Evolutionary conservation across 768 basidiomycete species (phyloP), one percentile per base, ranked within the genome.

Genomic region (Boletus reticuloceps): DNA sequence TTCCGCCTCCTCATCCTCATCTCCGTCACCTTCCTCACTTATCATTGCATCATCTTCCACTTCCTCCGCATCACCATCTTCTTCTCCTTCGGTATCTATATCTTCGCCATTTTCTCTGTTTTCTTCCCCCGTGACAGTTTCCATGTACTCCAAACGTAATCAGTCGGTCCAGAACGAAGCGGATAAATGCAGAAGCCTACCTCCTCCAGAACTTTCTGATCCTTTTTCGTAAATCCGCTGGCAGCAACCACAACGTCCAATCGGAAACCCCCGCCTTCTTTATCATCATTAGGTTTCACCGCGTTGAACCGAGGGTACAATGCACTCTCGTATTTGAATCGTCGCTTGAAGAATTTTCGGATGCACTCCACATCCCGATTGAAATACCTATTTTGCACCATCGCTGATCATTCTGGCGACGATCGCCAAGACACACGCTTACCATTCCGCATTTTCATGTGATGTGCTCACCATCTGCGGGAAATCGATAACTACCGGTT

Each of bases 391-490:
- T 53, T 62, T 59, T 44, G 32, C 10, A 36, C 51, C 56, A 32
- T 37, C 50, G 51, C 54, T 53, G 55, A 50, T 52, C 50, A 45
- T 25, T 19, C 20, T 47, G 60, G 56, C 48, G 47, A 27, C 36
- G 29, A 59, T 63, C 57, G 45, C 51, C 55, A 56, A 51, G 54
- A 47, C 41, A 55, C 43, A 47, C 2, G 36, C 85, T 71, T 62
- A 94, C 93, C 89, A 97, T 76, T 98, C 97, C 6, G 97, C 97
- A 69, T 99, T 97, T 64, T 85, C 84, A 61, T 99, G 97, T 45
- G 94, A 90, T 27, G 91, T 95, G 77, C 90, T 93, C 72, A 98
- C 93, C 96, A 98, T 98, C 76, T 99, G 97, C 9, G 97, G 97
- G 70, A 99, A 99, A 75, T 99, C 97, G 64, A 99, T 99, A 41